phyloP scores from a whole-genome alignment of 441 rosid species.

The Populus tomentosa region DNA sequence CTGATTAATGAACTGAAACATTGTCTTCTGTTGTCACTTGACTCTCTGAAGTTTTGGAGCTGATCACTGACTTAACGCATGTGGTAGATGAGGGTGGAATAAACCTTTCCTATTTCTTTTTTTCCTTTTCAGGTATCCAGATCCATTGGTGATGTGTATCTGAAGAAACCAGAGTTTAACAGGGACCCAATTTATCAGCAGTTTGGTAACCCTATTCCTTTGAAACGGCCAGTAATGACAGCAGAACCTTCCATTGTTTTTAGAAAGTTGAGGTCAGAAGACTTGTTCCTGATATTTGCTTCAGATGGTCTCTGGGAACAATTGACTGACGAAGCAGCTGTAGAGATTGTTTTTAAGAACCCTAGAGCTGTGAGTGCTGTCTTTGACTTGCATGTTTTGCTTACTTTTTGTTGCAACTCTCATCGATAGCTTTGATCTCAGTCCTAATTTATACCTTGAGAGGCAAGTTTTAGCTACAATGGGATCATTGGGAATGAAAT shows the following conservation, averaged over 20 bases:
- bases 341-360: conserved; percentile 34
- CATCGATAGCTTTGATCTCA: background rate
- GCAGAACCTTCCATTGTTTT: conserved; percentile 37
- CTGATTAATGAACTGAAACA: background rate
- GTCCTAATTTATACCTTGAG: background rate
- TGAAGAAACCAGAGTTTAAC: conserved; percentile 35
- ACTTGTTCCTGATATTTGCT: conserved; percentile 25
- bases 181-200: conserved; percentile 27
- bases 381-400: conserved; percentile 1
- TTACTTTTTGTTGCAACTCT: background rate
- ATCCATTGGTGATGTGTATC: conserved; percentile 39
- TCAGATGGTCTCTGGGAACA: conserved; percentile 49
- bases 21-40: background rate
- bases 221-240: conserved; percentile 30
- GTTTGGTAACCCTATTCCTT: conserved; percentile 25
- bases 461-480: background rate
- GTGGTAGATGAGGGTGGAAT: background rate
- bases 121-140: conserved; percentile 28
- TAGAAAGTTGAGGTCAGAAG: conserved; percentile 28
- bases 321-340: conserved; percentile 33
- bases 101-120: background rate
- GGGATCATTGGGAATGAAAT: background rate
- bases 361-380: conserved; percentile 30
- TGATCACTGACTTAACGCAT: background rate
- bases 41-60: background rate